phyloP scores from a whole-genome alignment of 345 rosid genomes.

The Aquilaria yunnanensis region DNA sequence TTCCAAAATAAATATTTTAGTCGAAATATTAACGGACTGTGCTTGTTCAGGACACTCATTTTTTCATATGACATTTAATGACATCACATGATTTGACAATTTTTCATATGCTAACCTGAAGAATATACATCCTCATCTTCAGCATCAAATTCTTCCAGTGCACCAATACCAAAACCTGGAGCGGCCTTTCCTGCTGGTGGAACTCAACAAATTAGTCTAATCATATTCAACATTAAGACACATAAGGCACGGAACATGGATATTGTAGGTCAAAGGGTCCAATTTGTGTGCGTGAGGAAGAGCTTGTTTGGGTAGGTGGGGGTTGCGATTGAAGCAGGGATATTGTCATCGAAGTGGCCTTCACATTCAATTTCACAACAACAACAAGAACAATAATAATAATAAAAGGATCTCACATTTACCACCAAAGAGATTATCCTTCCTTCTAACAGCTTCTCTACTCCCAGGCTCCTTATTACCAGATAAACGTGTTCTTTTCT shows the following conservation, averaged over 20 bases:
- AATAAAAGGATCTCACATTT: constrained; percentile 50
- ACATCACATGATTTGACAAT: background rate
- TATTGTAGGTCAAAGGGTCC: constrained; percentile 2
- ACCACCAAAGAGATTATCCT: constrained; percentile 66
- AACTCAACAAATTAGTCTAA: constrained; percentile 31
- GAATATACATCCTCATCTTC: constrained; percentile 97
- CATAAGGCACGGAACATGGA: constrained; percentile 12
- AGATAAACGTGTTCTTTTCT: constrained; percentile 54
- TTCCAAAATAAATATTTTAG: background rate
- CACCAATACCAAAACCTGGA: constrained; percentile 99
- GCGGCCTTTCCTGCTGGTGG: constrained; percentile 85
- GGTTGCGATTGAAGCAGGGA: background rate
- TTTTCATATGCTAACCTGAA: constrained; percentile 36
- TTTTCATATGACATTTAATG: background rate
- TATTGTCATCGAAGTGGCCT: constrained; percentile 1
- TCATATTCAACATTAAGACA: constrained; percentile 12
- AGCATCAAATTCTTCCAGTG: constrained; percentile 89
- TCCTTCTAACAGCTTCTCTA: constrained; percentile 45
- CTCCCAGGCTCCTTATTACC: constrained; percentile 39
- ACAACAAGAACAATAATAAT: background rate
- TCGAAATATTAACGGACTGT: no score
- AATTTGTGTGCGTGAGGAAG: no score
- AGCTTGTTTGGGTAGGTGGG: no score
- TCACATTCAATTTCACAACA: constrained; percentile 10
- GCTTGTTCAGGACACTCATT: no score